Conservation (phyloP, 805 yeast genomes). For the Cyberlindnera galapagoensis region DNA sequence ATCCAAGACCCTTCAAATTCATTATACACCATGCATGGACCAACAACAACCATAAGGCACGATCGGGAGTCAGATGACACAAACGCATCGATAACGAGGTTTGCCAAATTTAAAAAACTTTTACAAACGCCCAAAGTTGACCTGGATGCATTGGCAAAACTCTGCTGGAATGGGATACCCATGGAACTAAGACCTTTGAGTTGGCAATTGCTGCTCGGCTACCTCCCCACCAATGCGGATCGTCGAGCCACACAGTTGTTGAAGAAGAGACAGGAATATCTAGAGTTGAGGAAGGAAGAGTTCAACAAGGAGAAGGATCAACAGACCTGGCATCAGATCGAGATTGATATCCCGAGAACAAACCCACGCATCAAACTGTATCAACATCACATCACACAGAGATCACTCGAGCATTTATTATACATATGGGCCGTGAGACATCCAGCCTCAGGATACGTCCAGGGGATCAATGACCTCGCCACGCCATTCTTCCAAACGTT, state of each 20-base stretch:
- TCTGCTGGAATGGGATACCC: slow-evolving; percentile 96
- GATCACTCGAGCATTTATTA: slow-evolving; percentile 70
- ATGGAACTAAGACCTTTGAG: slow-evolving; percentile 68
- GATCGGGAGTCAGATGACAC: slow-evolving; percentile 40
- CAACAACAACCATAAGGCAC: slow-evolving; percentile 32
- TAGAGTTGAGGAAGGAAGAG: slow-evolving; percentile 66
- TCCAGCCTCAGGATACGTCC: slow-evolving; percentile 97
- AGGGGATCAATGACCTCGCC: slow-evolving; percentile 90
- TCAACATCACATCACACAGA: slow-evolving; percentile 61
- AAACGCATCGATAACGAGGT: slow-evolving; percentile 55
- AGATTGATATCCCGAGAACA: slow-evolving; percentile 91
- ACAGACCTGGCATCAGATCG: slow-evolving; percentile 90
- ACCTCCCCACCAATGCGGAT: slow-evolving; percentile 77
- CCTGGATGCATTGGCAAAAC: slow-evolving; percentile 60
- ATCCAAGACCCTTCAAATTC: slow-evolving; percentile 27
- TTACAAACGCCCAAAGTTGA: slow-evolving; percentile 50
- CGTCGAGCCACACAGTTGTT: slow-evolving; percentile 64
- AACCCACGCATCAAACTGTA: slow-evolving; percentile 80
- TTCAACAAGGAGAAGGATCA: slow-evolving; percentile 55
- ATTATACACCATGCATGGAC: slow-evolving; percentile 36
- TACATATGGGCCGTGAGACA: slow-evolving; percentile 95
- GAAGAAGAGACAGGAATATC: slow-evolving; percentile 81
- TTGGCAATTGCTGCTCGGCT: slow-evolving; percentile 89
- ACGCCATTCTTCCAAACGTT: slow-evolving; percentile 93
- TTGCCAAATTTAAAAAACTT: slow-evolving; percentile 59